Evolutionary conservation across 768 basidiomycete genomes (phyloP), one percentile per base, ranked within the genome.

Genomic region (Coprinopsis marcescibilis): DNA sequence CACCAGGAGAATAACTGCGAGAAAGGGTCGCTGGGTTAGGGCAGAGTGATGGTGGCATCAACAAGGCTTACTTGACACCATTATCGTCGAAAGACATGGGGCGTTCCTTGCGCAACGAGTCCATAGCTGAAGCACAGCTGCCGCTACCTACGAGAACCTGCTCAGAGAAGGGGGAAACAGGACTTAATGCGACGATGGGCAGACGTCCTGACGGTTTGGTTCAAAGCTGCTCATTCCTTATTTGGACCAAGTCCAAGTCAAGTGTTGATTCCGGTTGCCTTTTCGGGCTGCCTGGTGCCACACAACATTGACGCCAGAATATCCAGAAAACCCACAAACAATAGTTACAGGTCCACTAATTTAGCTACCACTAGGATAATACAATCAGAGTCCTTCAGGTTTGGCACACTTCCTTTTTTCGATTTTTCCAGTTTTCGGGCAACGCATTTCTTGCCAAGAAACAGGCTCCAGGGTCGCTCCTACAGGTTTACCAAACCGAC

Each of bases 381-480:
- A 50, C 44, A 50, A 47, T 27, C 67, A 82, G 59, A 82, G 50
- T 38, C 73, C 76, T 51, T 89, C 82, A 45, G 89, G 89, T 62
- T 89, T 90, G 33, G 89, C 89, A 55, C 88, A 90, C 60, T 93
- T 93, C 49, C 90, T 76, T 55, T 78, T 85, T 62, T 93, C 90
- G 37, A 83, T 68, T 52, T 71, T 76, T 3, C 89, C 87, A 13
- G 89, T 90, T 60, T 80, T 81, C 15, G 86, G 80, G 60, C 89
- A 91, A 17, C 87, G 77, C 90, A 93, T 93, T 62, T 87, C 87
- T 65, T 88, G 81, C 90, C 90, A 93, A 1, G 86, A 89, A 12
- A 89, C 78, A 0, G 90, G 85, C 48, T 87, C 81, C 78, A 93
- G 83, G 19, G 85, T 85, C 8, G 77, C 81, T 45, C 89, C 88